Percentiles rank a stretch among this genome's conserved stretches.
Conservation (phyloP, 495 filamentous ascomycete genomes). For the Aspergillus wentii region DNA sequence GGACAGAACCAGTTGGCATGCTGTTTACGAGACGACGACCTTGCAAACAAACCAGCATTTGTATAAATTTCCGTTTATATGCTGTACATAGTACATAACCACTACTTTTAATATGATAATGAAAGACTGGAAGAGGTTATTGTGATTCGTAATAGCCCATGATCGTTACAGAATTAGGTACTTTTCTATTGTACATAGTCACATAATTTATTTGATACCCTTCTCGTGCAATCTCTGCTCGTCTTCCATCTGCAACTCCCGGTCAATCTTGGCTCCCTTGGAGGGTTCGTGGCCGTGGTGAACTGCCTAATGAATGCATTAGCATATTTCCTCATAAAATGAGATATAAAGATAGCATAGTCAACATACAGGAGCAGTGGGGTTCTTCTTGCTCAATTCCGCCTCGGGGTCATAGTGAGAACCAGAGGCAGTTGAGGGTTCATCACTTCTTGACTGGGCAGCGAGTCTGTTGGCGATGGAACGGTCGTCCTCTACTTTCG, state of each 20-base stretch:
- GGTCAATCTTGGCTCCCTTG: constrained; percentile 66
- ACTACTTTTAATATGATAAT: neutral
- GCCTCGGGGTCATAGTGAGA: constrained; percentile 47
- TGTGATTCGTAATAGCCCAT: too few relatives aligned
- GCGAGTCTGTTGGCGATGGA: constrained; percentile 74
- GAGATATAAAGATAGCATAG: neutral
- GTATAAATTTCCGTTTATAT: constrained; percentile 2
- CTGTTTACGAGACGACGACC: constrained; percentile 14
- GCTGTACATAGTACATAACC: neutral
- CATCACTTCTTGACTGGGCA: constrained; percentile 45
- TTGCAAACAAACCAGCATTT: constrained; percentile 3
- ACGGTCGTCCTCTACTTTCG: constrained; percentile 63
- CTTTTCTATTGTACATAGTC: too few relatives aligned
- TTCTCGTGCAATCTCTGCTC: constrained; percentile 62
- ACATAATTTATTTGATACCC: constrained; percentile 43
- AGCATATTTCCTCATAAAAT: constrained; percentile 1
- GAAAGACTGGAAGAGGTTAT: too few relatives aligned
- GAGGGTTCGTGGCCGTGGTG: constrained; percentile 68
- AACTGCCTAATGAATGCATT: constrained; percentile 46
- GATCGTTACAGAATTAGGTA: too few relatives aligned
- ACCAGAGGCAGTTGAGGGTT: constrained; percentile 28
- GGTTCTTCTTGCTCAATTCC: constrained; percentile 54
- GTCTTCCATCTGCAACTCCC: constrained; percentile 63
- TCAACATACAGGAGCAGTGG: constrained; percentile 60
- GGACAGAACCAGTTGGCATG: neutral